These are phyloP conservation scores for Nyssa sinensis DNA, from an alignment of 148 eudicot genomes.

Conservation along the genomic window DNA sequence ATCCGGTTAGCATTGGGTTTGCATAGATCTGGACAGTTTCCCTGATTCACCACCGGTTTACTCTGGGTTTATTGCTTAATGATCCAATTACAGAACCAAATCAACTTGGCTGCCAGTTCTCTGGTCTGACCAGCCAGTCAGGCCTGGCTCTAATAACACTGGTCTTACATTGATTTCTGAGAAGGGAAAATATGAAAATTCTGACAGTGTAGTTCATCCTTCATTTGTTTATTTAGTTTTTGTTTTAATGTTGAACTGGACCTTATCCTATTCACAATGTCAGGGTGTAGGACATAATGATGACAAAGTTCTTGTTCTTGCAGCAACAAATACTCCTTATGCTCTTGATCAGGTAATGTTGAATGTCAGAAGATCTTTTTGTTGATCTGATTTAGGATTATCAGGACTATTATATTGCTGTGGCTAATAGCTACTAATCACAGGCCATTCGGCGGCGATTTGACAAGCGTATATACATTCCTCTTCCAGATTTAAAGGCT, in stretches of 20 bases:
- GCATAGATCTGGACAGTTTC: no score
- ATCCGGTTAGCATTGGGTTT: no score
- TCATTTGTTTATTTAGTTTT: neutral
- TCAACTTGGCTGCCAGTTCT: no score
- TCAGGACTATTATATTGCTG: neutral
- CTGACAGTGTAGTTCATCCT: neutral
- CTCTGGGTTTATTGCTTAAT: no score
- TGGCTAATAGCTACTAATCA: constrained; percentile 15
- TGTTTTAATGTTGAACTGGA: neutral
- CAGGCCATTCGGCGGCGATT: constrained; percentile 95
- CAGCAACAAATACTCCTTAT: constrained; percentile 96
- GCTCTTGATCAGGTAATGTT: constrained; percentile 83
- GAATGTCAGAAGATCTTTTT: neutral
- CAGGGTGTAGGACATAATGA: constrained; percentile 97
- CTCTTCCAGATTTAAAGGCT: constrained; percentile 92
- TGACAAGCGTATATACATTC: constrained; percentile 97
- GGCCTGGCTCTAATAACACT: no score
- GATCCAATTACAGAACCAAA: no score
- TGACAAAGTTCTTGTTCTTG: constrained; percentile 96
- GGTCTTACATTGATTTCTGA: neutral
- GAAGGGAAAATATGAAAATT: neutral
- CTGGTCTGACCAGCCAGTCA: no score
- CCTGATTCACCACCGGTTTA: no score
- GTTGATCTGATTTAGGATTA: neutral
- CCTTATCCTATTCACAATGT: constrained; percentile 5